Conservation (phyloP, 495 filamentous ascomycete species). For the Jackrogersella multiformis region DNA sequence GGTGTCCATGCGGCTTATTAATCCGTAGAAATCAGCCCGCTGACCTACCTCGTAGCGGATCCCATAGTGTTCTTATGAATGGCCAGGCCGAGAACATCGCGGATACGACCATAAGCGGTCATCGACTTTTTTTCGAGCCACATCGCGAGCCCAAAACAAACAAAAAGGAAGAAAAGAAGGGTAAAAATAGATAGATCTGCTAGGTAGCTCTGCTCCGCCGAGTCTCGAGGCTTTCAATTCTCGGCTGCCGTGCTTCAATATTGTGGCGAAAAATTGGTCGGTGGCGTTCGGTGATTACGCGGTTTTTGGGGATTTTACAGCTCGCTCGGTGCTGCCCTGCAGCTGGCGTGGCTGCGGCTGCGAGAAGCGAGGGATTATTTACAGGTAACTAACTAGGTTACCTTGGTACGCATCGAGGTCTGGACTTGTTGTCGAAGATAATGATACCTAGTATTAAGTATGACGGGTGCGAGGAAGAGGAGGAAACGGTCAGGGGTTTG, state of each 20-base stretch:
- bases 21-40: conserved; percentile 5
- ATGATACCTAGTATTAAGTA: too few species aligned
- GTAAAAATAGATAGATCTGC: not conserved
- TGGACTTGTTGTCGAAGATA: not conserved
- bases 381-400: too few species aligned
- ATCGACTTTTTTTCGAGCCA: not conserved
- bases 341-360: not conserved
- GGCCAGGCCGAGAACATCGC: conserved; percentile 22
- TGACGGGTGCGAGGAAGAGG: too few species aligned
- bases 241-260: conserved; percentile 2
- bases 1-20: not conserved
- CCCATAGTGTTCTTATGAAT: not conserved
- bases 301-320: not conserved
- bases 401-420: too few species aligned
- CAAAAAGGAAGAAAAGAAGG: not conserved
- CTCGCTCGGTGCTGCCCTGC: not conserved
- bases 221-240: not conserved
- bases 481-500: too few species aligned
- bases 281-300: not conserved
- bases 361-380: not conserved
- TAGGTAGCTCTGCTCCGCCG: not conserved
- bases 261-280: too few species aligned
- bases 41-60: not conserved
- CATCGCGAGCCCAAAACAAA: not conserved
- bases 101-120: conserved; percentile 12